These are phyloP conservation scores for Penicillium dipodomyicola DNA, from an alignment of 495 filamentous ascomycete genomes.

Conservation along the genomic window DNA sequence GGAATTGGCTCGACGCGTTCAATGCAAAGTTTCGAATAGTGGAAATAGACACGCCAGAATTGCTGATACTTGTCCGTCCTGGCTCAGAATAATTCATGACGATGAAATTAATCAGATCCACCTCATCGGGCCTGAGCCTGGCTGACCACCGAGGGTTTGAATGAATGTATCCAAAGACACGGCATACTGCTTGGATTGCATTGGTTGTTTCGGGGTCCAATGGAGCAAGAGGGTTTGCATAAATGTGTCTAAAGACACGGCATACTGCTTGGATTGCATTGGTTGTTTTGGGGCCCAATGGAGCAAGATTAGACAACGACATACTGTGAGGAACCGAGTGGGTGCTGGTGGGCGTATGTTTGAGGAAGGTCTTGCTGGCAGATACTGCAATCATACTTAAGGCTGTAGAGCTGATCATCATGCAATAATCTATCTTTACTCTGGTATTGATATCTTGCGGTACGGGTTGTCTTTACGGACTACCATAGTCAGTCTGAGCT, in stretches of 20 bases:
- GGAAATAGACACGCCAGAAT: not conserved
- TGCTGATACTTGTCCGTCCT: not conserved
- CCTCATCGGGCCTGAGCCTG: not conserved
- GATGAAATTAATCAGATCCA: not conserved
- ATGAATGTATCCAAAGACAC: not conserved
- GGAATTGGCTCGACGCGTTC: not conserved
- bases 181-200: not conserved
- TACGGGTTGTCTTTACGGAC: no score
- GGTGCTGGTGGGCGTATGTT: not conserved
- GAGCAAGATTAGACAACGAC: not conserved
- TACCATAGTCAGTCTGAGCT: not conserved
- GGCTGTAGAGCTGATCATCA: not conserved
- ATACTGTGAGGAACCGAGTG: not conserved
- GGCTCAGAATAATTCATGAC: not conserved
- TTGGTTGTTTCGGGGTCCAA: not conserved
- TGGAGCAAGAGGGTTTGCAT: not conserved
- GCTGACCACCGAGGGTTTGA: not conserved
- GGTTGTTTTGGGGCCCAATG: not conserved
- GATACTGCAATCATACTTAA: not conserved
- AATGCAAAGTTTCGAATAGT: not conserved
- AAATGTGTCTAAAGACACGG: not conserved
- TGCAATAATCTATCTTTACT: not conserved
- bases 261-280: not conserved
- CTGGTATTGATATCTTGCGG: no score
- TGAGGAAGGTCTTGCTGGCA: not conserved